phyloP scores from a whole-genome alignment of 1,284 basidiomycete species.

The Grifola frondosa region DNA sequence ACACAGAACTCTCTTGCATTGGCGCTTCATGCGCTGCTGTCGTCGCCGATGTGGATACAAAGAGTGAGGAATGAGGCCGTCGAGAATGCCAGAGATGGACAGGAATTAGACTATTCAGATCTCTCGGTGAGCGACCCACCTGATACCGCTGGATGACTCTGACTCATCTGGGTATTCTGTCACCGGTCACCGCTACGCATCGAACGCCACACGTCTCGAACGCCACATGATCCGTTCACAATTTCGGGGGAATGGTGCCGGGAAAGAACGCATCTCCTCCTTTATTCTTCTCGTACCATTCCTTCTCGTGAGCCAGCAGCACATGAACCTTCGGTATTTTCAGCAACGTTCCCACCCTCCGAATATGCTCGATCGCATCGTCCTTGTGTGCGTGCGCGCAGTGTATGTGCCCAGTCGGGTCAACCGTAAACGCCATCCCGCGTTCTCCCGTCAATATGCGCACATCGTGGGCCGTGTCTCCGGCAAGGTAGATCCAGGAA shows the following conservation, averaged over 20 bases:
- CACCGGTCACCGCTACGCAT: no score
- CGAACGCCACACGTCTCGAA: no score
- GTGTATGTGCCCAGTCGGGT: constrained; percentile 18
- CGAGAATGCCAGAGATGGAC: neutral
- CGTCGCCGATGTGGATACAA: constrained; percentile 17
- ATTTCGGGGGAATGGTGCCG: constrained; percentile 4
- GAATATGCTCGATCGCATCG: constrained; percentile 41
- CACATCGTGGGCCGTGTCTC: constrained; percentile 55
- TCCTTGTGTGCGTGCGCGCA: constrained; percentile 47
- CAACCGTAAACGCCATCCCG: constrained; percentile 35
- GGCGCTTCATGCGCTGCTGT: constrained; percentile 22
- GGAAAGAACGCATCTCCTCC: constrained; percentile 11
- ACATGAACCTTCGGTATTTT: constrained; percentile 41
- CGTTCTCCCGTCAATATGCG: constrained; percentile 47
- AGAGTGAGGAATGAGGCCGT: constrained; percentile 20
- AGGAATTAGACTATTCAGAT: constrained; percentile 6
- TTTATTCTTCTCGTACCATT: constrained; percentile 40
- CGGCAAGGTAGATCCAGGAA: constrained; percentile 56
- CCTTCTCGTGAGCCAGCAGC: constrained; percentile 50
- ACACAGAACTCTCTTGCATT: constrained; percentile 25
- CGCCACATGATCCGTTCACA: no score
- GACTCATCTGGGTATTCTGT: no score
- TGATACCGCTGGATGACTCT: neutral
- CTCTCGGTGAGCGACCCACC: constrained; percentile 4
- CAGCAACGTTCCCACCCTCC: constrained; percentile 38